phyloP scores from a whole-genome alignment of 192 early-diverging fungal genomes.

The Coemansia sp. region DNA sequence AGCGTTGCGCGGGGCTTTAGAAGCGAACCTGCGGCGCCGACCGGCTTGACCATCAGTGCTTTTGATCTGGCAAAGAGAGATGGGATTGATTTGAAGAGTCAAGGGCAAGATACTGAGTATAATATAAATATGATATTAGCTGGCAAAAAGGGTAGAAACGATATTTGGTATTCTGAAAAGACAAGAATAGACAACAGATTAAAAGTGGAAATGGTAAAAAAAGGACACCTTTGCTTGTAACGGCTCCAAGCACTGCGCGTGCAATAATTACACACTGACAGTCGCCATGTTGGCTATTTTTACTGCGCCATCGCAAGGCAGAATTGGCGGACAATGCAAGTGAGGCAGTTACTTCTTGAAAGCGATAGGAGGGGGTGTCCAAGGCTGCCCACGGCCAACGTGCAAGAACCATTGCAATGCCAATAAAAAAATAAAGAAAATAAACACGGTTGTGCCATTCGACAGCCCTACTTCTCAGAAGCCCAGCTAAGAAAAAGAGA shows the following conservation, averaged over 20 bases:
- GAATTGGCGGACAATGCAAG: not conserved
- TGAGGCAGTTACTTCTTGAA: not conserved
- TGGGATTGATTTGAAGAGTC: not conserved
- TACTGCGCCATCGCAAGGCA: not conserved
- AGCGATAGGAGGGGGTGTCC: not conserved
- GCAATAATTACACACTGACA: not conserved
- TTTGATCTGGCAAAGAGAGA: not conserved
- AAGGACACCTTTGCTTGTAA: not conserved
- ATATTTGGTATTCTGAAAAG: too few species aligned
- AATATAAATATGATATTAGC: too few species aligned
- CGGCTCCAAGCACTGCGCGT: not conserved
- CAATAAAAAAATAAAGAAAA: too few species aligned
- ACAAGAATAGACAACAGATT: too few species aligned
- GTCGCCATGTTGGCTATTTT: not conserved
- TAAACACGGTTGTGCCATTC: not conserved
- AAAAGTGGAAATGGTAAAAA: too few species aligned
- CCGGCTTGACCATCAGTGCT: not conserved
- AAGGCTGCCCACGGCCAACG: not conserved
- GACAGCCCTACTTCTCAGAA: not conserved
- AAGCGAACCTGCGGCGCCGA: not conserved
- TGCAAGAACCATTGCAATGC: too few species aligned
- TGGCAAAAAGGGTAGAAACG: too few species aligned
- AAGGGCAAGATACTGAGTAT: too few species aligned
- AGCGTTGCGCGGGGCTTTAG: conserved; percentile 39
- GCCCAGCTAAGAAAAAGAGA: not conserved